Percentiles rank a stretch among this genome's conserved stretches.
Evolutionary conservation across 2,329 filamentous ascomycete genomes (phyloP).

Genomic region (Paracamarosporium sp.): DNA sequence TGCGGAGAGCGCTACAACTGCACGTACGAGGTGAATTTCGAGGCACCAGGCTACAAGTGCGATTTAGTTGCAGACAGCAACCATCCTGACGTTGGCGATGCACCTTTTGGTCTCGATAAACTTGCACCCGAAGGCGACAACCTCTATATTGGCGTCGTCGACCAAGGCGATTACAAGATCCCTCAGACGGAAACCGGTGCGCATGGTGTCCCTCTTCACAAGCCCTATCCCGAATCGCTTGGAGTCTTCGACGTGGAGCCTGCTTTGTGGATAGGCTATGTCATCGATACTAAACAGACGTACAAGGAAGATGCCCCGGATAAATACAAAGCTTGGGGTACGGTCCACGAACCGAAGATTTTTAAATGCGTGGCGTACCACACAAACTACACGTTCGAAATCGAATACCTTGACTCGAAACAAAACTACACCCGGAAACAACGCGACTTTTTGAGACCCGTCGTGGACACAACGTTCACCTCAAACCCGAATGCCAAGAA

Average conservation of each 20-base stretch:
- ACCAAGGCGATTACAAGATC: constrained; percentile 36
- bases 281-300: constrained; percentile 33
- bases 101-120: constrained; percentile 37
- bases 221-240: constrained; percentile 32
- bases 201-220: constrained; percentile 27
- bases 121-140: constrained; percentile 41
- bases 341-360: constrained; percentile 41
- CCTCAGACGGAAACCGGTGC: constrained; percentile 34
- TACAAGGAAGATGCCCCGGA: constrained; percentile 31
- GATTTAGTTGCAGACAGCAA: constrained; percentile 31
- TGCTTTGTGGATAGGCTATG: constrained; percentile 45
- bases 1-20: constrained; percentile 46
- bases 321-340: constrained; percentile 35
- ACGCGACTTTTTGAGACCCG: constrained; percentile 36
- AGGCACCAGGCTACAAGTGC: constrained; percentile 47
- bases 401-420: constrained; percentile 33
- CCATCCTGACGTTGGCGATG: constrained; percentile 14
- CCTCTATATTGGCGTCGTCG: constrained; percentile 39
- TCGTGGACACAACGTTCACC: constrained; percentile 39
- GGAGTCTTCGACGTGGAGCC: constrained; percentile 45
- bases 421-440: constrained; percentile 30
- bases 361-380: constrained; percentile 44
- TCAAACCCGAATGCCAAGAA: constrained; percentile 17
- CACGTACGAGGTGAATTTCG: constrained; percentile 42
- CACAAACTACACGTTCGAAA: constrained; percentile 44